Evolutionary conservation across 768 basidiomycete species (phyloP), one percentile per base, ranked within the genome.

Genomic region (Suillus subalutaceus): DNA sequence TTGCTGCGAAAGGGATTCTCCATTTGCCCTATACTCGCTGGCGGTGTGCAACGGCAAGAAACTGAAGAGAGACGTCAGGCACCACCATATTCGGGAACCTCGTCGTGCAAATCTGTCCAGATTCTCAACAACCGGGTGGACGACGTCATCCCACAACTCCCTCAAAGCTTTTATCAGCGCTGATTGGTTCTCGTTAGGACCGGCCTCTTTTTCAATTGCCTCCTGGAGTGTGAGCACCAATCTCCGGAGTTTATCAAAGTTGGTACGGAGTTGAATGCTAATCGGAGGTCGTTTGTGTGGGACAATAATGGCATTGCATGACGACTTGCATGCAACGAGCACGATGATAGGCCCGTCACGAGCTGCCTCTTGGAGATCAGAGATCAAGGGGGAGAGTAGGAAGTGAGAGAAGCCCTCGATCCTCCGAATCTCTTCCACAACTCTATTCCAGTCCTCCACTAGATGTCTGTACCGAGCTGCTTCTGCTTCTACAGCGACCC

Each of bases 281-380:
- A 9, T 37, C 6, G 35, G 35, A 37, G 50, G 16, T 23, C 9
- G 13, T 1, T 38, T 23, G 16, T 56, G 53, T 4, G 57, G 32
- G 12, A 70, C 26, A 35, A 70, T 64, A 20, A 70, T 63, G 23
- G 70, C 71, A 58, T 68, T 61, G 12, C 67, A 68, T 26, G 64
- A 59, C 41, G 48, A 67, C 37, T 67, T 44, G 64, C 66, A 13
- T 40, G 35, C 35, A 9, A 37, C 7, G 1, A 37, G 35, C 35
- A 37, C 35, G 6, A 37, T 37, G 35, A 37, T 37, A 37, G 35
- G 35, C 35, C 35, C 32, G 3, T 32, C 35, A 37, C 35, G 9
- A 37, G 35, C 35, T 8, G 35, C 35, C 35, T 37, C 35, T 37
- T 37, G 35, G 7, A 37, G 35, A 37, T 9, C 35, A 8, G 35